A percentile compares a stretch with the other conserved stretches of the same genome.
Conservation (phyloP, 495 filamentous ascomycete species). For the Paragyromitra xinjiangensis region DNA sequence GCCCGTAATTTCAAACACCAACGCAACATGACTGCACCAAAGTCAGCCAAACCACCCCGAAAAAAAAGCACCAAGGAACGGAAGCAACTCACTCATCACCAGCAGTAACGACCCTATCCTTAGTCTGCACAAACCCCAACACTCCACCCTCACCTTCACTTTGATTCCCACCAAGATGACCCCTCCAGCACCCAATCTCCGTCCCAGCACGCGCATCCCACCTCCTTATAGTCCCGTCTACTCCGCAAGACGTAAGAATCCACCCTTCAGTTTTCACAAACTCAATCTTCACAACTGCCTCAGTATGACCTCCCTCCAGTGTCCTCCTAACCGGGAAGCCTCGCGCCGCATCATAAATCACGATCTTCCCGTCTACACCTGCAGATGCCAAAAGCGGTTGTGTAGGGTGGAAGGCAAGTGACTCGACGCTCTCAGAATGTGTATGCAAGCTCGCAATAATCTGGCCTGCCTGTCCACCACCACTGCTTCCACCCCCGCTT, state of each 20-base stretch:
- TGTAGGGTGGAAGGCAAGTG: constrained; percentile 79
- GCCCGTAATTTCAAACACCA: background rate
- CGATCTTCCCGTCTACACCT: constrained; percentile 89
- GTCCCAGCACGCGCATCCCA: constrained; percentile 90
- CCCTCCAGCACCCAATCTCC: constrained; percentile 67
- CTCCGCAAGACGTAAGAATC: constrained; percentile 80
- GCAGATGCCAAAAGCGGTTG: constrained; percentile 84
- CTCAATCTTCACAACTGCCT: constrained; percentile 89
- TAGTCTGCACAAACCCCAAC: constrained; percentile 84
- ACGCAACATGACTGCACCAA: constrained; percentile 31
- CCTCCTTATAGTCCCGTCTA: constrained; percentile 84
- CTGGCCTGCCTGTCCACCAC: constrained; percentile 74
- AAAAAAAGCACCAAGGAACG: constrained; percentile 69
- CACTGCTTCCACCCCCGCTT: constrained; percentile 56
- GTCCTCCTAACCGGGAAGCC: constrained; percentile 83
- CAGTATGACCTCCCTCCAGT: constrained; percentile 73
- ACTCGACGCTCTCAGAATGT: constrained; percentile 84
- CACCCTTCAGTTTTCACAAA: constrained; percentile 72
- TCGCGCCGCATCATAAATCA: constrained; percentile 83
- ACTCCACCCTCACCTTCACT: constrained; percentile 85
- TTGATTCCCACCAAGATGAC: constrained; percentile 84
- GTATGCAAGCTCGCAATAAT: constrained; percentile 72
- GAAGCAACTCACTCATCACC: constrained; percentile 80
- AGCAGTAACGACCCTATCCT: constrained; percentile 80
- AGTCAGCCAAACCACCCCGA: constrained; percentile 18